Conservation (phyloP, 73 alveolate genomes). For the Paramecium octaurelia region DNA sequence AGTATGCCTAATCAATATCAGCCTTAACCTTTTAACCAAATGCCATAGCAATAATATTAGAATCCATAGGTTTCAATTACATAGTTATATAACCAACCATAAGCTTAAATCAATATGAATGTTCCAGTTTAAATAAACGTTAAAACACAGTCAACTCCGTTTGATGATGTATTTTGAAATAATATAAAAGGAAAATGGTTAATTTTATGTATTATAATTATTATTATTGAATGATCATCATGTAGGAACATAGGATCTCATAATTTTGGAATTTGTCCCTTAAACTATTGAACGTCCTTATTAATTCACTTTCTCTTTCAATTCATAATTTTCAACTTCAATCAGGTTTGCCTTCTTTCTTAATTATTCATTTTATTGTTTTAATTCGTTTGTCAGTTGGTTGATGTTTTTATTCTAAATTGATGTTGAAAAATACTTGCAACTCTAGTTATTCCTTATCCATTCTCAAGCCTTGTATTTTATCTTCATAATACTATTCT, state of each 20-base stretch:
- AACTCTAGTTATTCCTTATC: conserved; percentile 13
- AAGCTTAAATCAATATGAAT: not conserved
- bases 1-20: not conserved
- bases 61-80: conserved; percentile 15
- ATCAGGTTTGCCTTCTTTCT: not conserved
- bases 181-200: not conserved
- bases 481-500: conserved; percentile 17
- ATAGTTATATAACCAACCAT: conserved; percentile 1
- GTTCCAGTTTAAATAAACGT: not conserved
- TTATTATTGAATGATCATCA: not conserved
- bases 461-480: not conserved
- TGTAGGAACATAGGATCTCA: not conserved
- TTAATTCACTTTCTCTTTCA: not conserved
- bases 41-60: not conserved
- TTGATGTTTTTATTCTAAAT: not conserved
- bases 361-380: conserved; percentile 8
- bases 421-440: not conserved
- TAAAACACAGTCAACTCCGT: conserved; percentile 19
- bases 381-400: not conserved
- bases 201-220: not conserved
- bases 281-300: not conserved
- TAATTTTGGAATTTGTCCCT: not conserved
- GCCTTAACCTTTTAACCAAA: not conserved
- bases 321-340: conserved; percentile 27
- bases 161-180: conserved; percentile 28